Evolutionary conservation across 345 rosid genomes (phyloP), one percentile per base, ranked within the genome.

Genomic region (Populus euphratica): DNA sequence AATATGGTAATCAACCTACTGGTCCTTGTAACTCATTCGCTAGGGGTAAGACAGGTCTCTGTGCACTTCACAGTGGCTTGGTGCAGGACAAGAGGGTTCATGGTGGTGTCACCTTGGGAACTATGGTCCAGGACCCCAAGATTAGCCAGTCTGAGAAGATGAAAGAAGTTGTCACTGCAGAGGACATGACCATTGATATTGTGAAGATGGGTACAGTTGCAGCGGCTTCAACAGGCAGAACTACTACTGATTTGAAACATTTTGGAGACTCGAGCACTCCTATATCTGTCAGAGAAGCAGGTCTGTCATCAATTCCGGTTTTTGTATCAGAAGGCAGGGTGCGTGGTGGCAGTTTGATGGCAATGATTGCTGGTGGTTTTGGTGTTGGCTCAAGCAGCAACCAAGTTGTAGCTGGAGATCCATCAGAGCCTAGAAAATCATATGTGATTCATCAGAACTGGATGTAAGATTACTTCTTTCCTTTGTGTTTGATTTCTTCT

Each of bases 301-400:
- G 81, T 44, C 12, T 64, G 54, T 69, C 82, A 33, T 33, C 89
- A 9, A 21, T 44, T 10, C 17, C 91, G 12, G 86, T 73, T 23
- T 72, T 78, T 74, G 87, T 83, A 73, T 91, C 97, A 23, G 99
- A 95, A 89, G 99, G 97, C 78, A 87, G 99, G 86, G 99, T 95
- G 36, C 98, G 91, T 76, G 99, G 99, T 73, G 99, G 98, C 78
- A 88, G 97, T 83, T 87, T 93, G 85, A 85, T 93, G 86, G 91
- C 93, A 81, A 87, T 93, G 88, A 87, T 93, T 72, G 73, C 83
- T 2, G 88, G 73, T 64, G 86, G 90, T 85, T 85, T 83, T 39
- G 83, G 88, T 70, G 76, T 78, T 71, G 78, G 74, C 77, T 75
- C 87, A 68, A 86, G 81, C 74, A 76, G 76, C 79, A 70, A 75